Evolutionary conservation across 176 grass and related monocot species (phyloP).

Genomic region (Puccinellia tenuiflora): DNA sequence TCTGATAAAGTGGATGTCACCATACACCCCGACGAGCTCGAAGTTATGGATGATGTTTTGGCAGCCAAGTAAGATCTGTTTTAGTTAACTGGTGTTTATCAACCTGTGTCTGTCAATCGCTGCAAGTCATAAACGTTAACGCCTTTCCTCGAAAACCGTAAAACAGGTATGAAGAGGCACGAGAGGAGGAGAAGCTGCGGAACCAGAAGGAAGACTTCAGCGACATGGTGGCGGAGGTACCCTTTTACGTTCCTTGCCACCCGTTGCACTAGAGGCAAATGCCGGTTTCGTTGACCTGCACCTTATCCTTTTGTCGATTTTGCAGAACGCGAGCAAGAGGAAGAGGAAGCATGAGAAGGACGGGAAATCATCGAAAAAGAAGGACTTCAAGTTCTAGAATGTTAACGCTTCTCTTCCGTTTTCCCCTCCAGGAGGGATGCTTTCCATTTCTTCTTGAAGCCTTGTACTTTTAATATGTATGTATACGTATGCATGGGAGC

Average conservation of each 20-base stretch:
- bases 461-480: background rate
- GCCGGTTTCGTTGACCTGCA: slow-evolving; percentile 34
- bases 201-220: slow-evolving; percentile 99
- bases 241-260: background rate
- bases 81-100: background rate
- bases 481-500: background rate
- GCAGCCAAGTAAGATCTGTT: slow-evolving; percentile 74
- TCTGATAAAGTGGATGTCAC: slow-evolving; percentile 96
- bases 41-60: slow-evolving; percentile 97
- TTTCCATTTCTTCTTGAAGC: background rate
- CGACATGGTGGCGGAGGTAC: slow-evolving; percentile 95
- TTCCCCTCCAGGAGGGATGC: background rate
- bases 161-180: slow-evolving; percentile 80
- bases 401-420: background rate
- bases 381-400: slow-evolving; percentile 91
- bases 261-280: slow-evolving; percentile 7
- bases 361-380: slow-evolving; percentile 73
- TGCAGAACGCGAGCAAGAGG: slow-evolving; percentile 78
- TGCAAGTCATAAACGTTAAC: background rate
- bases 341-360: slow-evolving; percentile 57
- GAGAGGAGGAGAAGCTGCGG: slow-evolving; percentile 78
- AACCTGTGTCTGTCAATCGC: background rate
- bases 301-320: background rate
- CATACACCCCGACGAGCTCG: slow-evolving; percentile 93
- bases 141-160: background rate